Evolutionary conservation across 1,284 basidiomycete genomes (phyloP).

Genomic region (Calocybe gambosa): DNA sequence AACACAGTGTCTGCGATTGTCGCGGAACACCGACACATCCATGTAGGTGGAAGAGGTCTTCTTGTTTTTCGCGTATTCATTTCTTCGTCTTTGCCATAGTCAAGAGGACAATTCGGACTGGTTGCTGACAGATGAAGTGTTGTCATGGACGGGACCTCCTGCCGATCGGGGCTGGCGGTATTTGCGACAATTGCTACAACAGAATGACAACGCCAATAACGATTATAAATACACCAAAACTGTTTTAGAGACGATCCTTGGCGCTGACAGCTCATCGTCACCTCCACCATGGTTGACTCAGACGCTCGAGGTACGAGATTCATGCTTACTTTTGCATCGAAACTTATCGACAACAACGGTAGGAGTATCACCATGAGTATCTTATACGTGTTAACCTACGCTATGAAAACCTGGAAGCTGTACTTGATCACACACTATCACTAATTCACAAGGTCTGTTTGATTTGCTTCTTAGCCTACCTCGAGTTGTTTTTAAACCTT

Average conservation of each 20-base stretch:
- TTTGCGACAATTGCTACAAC: slow-evolving; percentile 72
- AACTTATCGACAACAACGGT: slow-evolving; percentile 14
- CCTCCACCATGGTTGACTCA: slow-evolving; percentile 82
- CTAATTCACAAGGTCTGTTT: slow-evolving; percentile 63
- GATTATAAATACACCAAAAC: slow-evolving; percentile 73
- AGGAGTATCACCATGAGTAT: slow-evolving; percentile 74
- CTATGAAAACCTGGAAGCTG: slow-evolving; percentile 76
- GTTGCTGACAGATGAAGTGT: slow-evolving; percentile 75
- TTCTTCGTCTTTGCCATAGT: slow-evolving; percentile 29
- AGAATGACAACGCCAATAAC: slow-evolving; percentile 71
- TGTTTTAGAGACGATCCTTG: slow-evolving; percentile 72
- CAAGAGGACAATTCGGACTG: slow-evolving; percentile 69
- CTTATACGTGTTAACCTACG: slow-evolving; percentile 70
- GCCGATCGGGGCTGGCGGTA: slow-evolving; percentile 86
- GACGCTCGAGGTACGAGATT: slow-evolving; percentile 53
- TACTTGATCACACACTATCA: slow-evolving; percentile 66
- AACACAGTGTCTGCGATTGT: slow-evolving; percentile 72
- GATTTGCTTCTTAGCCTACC: not conserved
- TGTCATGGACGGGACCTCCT: slow-evolving; percentile 78
- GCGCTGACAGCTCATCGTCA: slow-evolving; percentile 51
- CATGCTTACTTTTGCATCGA: not conserved
- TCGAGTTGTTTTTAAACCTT: not conserved
- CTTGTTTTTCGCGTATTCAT: not conserved
- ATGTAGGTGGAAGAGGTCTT: slow-evolving; percentile 34
- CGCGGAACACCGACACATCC: slow-evolving; percentile 48